phyloP scores from a whole-genome alignment of 1,284 basidiomycete species.

The Cerrena zonata region DNA sequence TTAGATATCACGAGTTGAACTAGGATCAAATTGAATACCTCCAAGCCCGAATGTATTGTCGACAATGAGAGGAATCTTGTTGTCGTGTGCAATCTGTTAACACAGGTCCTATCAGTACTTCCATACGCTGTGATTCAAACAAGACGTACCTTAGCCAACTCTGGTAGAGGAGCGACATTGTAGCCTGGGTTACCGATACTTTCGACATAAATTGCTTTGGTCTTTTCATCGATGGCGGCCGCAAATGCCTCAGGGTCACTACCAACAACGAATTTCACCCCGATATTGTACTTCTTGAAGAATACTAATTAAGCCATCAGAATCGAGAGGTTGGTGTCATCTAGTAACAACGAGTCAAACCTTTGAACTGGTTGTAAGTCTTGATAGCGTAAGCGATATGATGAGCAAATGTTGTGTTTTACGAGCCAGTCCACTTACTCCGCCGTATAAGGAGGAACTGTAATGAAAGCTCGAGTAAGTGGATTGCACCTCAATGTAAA shows the following conservation, averaged over 20 bases:
- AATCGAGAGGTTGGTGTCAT: conserved; percentile 3
- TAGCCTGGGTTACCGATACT: conserved; percentile 84
- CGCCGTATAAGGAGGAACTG: conserved; percentile 63
- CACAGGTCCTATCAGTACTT: too few relatives aligned
- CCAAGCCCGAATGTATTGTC: conserved; percentile 91
- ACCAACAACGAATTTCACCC: conserved; percentile 69
- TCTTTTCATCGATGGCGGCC: conserved; percentile 71
- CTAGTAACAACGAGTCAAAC: conserved; percentile 28
- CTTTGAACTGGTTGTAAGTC: conserved; percentile 89
- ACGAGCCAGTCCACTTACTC: conserved; percentile 36
- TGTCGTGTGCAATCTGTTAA: conserved; percentile 54
- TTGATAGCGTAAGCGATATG: conserved; percentile 22
- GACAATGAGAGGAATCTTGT: conserved; percentile 75
- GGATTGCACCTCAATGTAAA: neutral
- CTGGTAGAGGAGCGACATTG: conserved; percentile 66
- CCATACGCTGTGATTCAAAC: too few relatives aligned
- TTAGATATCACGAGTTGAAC: conserved; percentile 1
- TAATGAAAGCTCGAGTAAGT: neutral
- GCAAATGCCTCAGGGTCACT: conserved; percentile 61
- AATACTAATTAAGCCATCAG: conserved; percentile 41
- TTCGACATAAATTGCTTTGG: conserved; percentile 78
- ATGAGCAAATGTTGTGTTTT: neutral
- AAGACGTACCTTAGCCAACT: conserved; percentile 58
- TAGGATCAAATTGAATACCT: conserved; percentile 32
- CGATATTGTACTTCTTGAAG: conserved; percentile 74